phyloP scores from a whole-genome alignment of 164 flowering plant genomes.

The Echeveria elegans region DNA sequence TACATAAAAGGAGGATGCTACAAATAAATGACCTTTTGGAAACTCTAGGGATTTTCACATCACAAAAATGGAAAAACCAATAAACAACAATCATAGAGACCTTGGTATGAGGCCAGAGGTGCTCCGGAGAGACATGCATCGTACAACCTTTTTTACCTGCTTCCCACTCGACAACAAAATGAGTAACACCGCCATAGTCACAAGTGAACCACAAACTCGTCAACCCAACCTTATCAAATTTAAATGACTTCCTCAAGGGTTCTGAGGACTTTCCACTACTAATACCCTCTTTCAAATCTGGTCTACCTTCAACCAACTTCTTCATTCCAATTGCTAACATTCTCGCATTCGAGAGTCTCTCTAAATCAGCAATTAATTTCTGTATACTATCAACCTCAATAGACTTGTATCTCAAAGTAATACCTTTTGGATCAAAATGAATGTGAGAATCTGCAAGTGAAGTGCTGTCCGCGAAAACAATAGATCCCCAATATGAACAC shows the following conservation, averaged over 20 bases:
- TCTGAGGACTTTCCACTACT: constrained; percentile 34
- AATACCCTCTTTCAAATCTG: constrained; percentile 67
- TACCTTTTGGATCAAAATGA: constrained; percentile 84
- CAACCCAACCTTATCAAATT: constrained; percentile 91
- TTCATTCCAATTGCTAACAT: constrained; percentile 88
- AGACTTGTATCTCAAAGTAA: constrained; percentile 63
- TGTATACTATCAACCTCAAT: constrained; percentile 82
- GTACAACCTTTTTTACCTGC: constrained; percentile 94
- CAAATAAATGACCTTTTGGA: background rate
- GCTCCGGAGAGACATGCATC: constrained; percentile 98
- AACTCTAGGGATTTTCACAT: background rate
- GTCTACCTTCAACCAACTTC: constrained; percentile 72
- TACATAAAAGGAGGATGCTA: too few relatives aligned
- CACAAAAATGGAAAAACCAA: background rate
- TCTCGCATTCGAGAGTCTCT: constrained; percentile 85
- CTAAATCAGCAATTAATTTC: constrained; percentile 79
- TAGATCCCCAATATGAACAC: constrained; percentile 72
- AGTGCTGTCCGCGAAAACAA: constrained; percentile 86
- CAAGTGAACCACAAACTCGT: constrained; percentile 96
- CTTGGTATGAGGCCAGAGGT: constrained; percentile 99
- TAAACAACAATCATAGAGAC: constrained; percentile 23
- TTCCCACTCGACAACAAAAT: constrained; percentile 99
- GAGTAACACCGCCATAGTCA: constrained; percentile 81
- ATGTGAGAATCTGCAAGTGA: constrained; percentile 89
- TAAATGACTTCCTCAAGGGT: constrained; percentile 72